These are phyloP conservation scores for Whalleya microplaca DNA, from an alignment of 2,329 filamentous ascomycete genomes.

Conservation along the genomic window DNA sequence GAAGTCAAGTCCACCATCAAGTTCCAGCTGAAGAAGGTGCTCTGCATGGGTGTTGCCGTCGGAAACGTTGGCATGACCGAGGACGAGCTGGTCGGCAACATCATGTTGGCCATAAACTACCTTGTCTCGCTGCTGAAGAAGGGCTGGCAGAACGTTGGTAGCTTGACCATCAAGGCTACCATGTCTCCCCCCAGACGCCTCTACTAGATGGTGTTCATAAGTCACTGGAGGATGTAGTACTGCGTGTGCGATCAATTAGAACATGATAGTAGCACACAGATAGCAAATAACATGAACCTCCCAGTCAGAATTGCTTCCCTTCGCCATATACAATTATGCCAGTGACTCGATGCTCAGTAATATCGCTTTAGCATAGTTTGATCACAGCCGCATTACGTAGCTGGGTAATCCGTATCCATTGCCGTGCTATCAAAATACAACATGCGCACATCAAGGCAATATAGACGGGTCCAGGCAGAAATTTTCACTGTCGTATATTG, in stretches of 20 bases:
- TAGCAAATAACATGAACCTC: slow-evolving; percentile 35
- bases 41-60: slow-evolving; percentile 99
- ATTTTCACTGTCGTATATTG: background rate
- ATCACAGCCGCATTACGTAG: background rate
- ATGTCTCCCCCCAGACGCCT: slow-evolving; percentile 99
- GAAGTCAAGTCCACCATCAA: slow-evolving; percentile 99
- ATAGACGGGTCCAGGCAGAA: background rate
- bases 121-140: slow-evolving; percentile 99
- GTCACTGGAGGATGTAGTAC: slow-evolving; percentile 35
- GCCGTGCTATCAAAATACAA: background rate
- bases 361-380: background rate
- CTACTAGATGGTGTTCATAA: slow-evolving; percentile 67
- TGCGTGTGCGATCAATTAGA: slow-evolving; percentile 24
- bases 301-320: slow-evolving; percentile 1
- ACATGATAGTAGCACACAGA: slow-evolving; percentile 25
- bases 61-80: slow-evolving; percentile 97
- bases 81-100: slow-evolving; percentile 96
- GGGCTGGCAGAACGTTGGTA: slow-evolving; percentile 99
- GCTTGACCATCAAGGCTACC: slow-evolving; percentile 99
- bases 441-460: background rate
- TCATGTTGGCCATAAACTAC: slow-evolving; percentile 99
- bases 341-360: background rate
- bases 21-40: slow-evolving; percentile 99
- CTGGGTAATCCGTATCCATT: background rate
- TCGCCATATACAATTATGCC: background rate